A percentile compares a stretch with the other conserved stretches of the same genome.
These are phyloP conservation scores for Amanita molliuscula DNA, from an alignment of 768 basidiomycete genomes.

Conservation along the genomic window DNA sequence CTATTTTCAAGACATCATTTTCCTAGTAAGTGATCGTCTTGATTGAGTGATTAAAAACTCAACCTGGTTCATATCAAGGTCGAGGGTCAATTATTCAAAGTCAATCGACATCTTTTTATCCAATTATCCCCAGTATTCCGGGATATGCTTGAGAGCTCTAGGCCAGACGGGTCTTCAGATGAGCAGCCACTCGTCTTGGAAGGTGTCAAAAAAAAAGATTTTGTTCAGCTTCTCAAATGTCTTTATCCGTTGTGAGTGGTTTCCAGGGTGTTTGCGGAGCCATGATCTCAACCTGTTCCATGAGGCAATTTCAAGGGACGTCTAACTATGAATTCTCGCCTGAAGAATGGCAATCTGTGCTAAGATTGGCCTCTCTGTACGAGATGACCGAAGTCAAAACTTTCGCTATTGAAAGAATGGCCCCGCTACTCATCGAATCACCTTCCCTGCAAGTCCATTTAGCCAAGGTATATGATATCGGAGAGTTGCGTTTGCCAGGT, in stretches of 20 bases:
- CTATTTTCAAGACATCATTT: slow-evolving; percentile 1
- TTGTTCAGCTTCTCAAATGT: slow-evolving; percentile 14
- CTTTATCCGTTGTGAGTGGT: slow-evolving; percentile 20
- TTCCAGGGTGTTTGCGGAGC: slow-evolving; percentile 1
- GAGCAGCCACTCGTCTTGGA: slow-evolving; percentile 16
- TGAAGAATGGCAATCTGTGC: slow-evolving; percentile 26
- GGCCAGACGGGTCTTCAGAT: slow-evolving; percentile 17
- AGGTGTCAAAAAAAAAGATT: slow-evolving; percentile 14
- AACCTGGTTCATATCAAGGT: slow-evolving; percentile 12
- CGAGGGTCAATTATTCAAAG: slow-evolving; percentile 17
- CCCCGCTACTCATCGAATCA: slow-evolving; percentile 7
- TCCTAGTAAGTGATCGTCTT: not conserved
- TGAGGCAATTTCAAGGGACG: not conserved
- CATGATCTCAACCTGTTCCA: not conserved
- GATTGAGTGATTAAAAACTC: not conserved
- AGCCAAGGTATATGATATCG: slow-evolving; percentile 21
- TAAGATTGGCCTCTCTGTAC: slow-evolving; percentile 31
- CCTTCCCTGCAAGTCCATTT: slow-evolving; percentile 20
- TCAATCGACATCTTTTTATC: slow-evolving; percentile 15
- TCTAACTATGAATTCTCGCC: not conserved
- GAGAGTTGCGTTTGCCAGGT: slow-evolving; percentile 22
- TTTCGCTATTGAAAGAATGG: slow-evolving; percentile 19
- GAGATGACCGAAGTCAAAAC: slow-evolving; percentile 19
- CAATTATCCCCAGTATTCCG: slow-evolving; percentile 16
- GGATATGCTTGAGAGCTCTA: slow-evolving; percentile 12